Conservation (phyloP, 2,329 filamentous ascomycete species). For the Pestalotiopsis fici region DNA sequence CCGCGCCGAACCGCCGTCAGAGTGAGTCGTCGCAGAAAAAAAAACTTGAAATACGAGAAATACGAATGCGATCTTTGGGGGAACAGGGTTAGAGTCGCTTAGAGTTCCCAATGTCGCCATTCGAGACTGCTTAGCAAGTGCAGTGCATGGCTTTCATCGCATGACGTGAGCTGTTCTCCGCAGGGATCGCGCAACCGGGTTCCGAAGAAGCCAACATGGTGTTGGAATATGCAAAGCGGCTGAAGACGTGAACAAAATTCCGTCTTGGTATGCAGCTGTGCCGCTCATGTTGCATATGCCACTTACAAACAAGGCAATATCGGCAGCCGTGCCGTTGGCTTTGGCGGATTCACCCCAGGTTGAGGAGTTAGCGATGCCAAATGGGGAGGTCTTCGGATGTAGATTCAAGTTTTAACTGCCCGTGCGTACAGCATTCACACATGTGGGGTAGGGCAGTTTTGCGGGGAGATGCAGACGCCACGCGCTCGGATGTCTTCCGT, state of each 20-base stretch:
- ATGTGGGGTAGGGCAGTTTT: background rate
- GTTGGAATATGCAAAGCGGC: background rate
- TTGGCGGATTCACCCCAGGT: no score
- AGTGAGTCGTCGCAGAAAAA: no score
- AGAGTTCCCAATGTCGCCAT: background rate
- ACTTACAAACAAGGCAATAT: background rate
- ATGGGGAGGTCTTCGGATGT: background rate
- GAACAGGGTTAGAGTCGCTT: background rate
- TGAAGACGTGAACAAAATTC: background rate
- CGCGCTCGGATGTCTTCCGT: background rate
- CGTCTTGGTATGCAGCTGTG: background rate
- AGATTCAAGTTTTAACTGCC: background rate
- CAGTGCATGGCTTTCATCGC: background rate
- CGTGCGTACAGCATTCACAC: background rate
- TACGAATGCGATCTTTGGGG: background rate
- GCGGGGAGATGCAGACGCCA: background rate
- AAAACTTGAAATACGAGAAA: background rate
- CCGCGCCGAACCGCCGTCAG: no score
- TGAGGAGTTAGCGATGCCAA: background rate
- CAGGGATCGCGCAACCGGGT: background rate
- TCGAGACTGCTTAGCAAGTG: background rate
- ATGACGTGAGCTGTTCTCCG: background rate
- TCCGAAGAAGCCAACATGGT: background rate
- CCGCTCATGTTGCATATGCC: background rate
- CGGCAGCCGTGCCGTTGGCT: background rate